These are phyloP conservation scores for Exserohilum turcica DNA, from an alignment of 2,329 filamentous ascomycete species.

Conservation along the genomic window DNA sequence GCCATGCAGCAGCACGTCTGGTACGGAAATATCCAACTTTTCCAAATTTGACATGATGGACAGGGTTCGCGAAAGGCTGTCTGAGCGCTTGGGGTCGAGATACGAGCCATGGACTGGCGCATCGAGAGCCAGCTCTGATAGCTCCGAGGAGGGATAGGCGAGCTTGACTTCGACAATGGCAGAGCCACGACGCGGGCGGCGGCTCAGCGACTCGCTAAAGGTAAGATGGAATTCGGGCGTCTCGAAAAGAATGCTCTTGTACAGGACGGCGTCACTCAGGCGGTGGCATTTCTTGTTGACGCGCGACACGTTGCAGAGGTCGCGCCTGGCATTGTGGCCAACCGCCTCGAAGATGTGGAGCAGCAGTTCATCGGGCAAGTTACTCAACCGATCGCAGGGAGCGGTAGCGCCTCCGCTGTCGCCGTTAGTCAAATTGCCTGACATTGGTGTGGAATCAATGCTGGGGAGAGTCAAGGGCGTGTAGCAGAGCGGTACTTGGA, in stretches of 20 bases:
- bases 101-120: conserved; percentile 33
- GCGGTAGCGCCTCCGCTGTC: neutral
- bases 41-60: conserved; percentile 43
- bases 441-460: conserved; percentile 2
- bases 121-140: conserved; percentile 38
- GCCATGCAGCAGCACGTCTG: conserved; percentile 35
- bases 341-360: conserved; percentile 38
- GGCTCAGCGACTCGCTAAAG: conserved; percentile 41
- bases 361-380: conserved; percentile 39
- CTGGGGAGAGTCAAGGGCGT: neutral
- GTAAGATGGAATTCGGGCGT: conserved; percentile 41
- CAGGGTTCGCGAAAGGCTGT: conserved; percentile 37
- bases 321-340: conserved; percentile 31
- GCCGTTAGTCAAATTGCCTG: conserved; percentile 2
- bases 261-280: conserved; percentile 39
- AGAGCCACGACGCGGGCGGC: conserved; percentile 40
- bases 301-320: conserved; percentile 37
- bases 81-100: conserved; percentile 31
- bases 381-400: conserved; percentile 21
- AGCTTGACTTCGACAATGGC: conserved; percentile 40
- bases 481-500: conserved; percentile 6
- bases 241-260: conserved; percentile 41
- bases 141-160: conserved; percentile 38
- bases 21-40: conserved; percentile 40
- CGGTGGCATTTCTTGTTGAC: conserved; percentile 39